Percentiles rank a stretch among this genome's conserved stretches.
These are phyloP conservation scores for Magnaporthiopsis rhizophila DNA, from an alignment of 2,329 filamentous ascomycete species.

Conservation along the genomic window DNA sequence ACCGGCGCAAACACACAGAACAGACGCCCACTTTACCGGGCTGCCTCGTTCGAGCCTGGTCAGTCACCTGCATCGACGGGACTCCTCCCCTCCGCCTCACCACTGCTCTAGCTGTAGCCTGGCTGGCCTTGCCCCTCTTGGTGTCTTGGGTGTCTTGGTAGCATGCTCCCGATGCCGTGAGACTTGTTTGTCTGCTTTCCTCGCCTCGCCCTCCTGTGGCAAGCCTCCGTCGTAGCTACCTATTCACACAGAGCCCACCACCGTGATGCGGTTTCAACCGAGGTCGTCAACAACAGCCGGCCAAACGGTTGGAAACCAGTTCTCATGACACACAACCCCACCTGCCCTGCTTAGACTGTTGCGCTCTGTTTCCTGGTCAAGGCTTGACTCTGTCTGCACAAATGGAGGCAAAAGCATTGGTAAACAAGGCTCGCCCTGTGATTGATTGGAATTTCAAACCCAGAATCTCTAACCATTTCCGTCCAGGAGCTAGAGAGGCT, in stretches of 20 bases:
- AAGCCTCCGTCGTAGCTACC: neutral
- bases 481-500: constrained; percentile 12
- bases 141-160: neutral
- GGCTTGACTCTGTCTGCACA: neutral
- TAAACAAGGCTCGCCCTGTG: neutral
- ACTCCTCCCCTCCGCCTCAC: neutral
- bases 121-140: neutral
- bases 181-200: neutral
- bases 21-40: neutral
- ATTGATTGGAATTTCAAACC: neutral
- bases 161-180: no score
- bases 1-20: neutral
- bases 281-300: neutral
- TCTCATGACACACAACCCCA: neutral
- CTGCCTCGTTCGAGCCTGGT: no score
- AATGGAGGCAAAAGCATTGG: neutral
- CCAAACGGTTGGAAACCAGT: neutral
- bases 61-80: no score
- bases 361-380: no score
- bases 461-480: neutral
- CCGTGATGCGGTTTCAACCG: neutral
- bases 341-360: neutral
- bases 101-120: neutral
- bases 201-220: neutral
- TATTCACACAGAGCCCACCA: neutral